Conservation (phyloP, 2,329 filamentous ascomycete species). For the Ascochyta viciae-villosae region DNA sequence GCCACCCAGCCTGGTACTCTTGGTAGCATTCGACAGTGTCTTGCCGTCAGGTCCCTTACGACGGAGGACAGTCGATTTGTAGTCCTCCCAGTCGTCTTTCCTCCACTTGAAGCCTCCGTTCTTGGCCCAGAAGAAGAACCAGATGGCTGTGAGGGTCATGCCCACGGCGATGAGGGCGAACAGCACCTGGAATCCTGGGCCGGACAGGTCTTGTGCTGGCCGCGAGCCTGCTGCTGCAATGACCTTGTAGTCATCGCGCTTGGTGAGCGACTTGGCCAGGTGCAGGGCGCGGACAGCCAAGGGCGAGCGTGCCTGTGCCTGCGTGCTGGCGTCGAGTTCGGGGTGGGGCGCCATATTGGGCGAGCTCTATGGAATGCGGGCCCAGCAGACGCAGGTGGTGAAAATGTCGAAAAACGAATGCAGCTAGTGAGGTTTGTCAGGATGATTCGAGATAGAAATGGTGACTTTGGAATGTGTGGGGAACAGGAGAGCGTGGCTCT, state of each 20-base stretch:
- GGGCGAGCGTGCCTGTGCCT: slow-evolving; percentile 33
- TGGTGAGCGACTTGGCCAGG: slow-evolving; percentile 39
- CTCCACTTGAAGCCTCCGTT: slow-evolving; percentile 92
- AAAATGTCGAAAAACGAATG: slow-evolving; percentile 12
- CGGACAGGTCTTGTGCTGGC: slow-evolving; percentile 52
- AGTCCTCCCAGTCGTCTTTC: slow-evolving; percentile 94
- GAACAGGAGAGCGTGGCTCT: slow-evolving; percentile 11
- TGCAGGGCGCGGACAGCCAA: slow-evolving; percentile 40
- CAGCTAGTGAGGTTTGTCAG: slow-evolving; percentile 8
- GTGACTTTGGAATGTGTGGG: slow-evolving; percentile 16
- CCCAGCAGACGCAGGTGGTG: slow-evolving; percentile 19
- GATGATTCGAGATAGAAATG: slow-evolving; percentile 8
- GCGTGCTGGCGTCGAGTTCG: slow-evolving; percentile 27
- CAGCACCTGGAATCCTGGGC: slow-evolving; percentile 75
- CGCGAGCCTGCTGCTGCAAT: slow-evolving; percentile 45
- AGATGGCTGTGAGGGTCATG: slow-evolving; percentile 79
- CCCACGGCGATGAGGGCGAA: slow-evolving; percentile 83
- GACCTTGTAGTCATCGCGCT: slow-evolving; percentile 32
- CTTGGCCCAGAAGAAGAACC: slow-evolving; percentile 97
- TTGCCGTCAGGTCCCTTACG: slow-evolving; percentile 90
- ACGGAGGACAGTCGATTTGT: slow-evolving; percentile 91
- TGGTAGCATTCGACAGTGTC: slow-evolving; percentile 81
- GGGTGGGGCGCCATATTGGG: slow-evolving; percentile 43
- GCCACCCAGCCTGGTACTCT: slow-evolving; percentile 83
- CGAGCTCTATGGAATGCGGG: slow-evolving; percentile 20